Base-by-base conservation (phyloP, 2,329 filamentous ascomycete species). In the Aureobasidium sp. region DNA sequence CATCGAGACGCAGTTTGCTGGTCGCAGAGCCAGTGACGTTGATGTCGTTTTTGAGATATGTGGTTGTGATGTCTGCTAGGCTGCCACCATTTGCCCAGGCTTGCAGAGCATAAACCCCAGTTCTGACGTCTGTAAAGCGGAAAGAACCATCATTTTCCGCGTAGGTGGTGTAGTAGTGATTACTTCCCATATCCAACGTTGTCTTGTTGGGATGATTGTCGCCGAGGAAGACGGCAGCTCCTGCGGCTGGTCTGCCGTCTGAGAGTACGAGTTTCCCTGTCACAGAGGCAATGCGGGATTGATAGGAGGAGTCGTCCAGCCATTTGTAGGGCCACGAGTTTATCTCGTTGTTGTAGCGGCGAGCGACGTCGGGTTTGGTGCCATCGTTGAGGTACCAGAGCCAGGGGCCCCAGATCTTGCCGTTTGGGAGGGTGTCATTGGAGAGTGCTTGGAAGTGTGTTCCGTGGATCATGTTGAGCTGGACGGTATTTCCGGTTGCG, bases 401-500 rank as follows among this genome's bases (percentile, higher is more conserved):
- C 73, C 72, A 75, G 0, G 73, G 73, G 0, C 73, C 73, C 72
- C 72, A 75, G 29, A 69, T 65, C 57, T 73, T 74, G 31, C 70
- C 70, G 31, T 74, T 67, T 35, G 72, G 66, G 64, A 75, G 74
- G 1, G 67, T 69, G 53, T 77, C 76, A 22, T 65, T 68, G 45
- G 71, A 70, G 0, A 68, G 70, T 4, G 72, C 74, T 65, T 73
- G 71, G 65, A 78, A 79, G 66, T 79, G 77, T 0, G 79, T 81
- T 37, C 80, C 80, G 65, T 82, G 79, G 37, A 82, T 74, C 77
- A 82, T 81, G 67, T 82, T 82, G 40, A 82, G 70, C 63, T 81
- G 78, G 2, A 82, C 79, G 1, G 75, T 74, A 63, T 82, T 80
- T 5, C 80, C 80, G 0, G 79, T 81, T 6, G 71, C 65, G 3